phyloP scores from a whole-genome alignment of 2,329 filamentous ascomycete species.

The Aspergillus sp. region DNA sequence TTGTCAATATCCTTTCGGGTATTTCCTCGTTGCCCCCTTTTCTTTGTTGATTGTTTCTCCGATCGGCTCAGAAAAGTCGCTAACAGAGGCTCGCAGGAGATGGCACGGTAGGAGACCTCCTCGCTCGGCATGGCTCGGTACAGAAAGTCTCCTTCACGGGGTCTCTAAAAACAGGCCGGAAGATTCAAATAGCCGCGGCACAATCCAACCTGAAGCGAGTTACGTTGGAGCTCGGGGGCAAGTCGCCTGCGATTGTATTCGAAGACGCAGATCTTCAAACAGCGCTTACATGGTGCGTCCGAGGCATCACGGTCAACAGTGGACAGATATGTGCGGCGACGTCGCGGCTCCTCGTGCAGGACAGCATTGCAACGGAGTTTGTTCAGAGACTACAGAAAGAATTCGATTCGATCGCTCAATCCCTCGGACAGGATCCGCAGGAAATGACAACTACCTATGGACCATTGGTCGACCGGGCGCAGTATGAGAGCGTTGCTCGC shows the following conservation, averaged over 20 bases:
- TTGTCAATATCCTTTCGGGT: slow-evolving; percentile 34
- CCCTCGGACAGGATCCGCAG: slow-evolving; percentile 4
- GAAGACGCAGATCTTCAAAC: slow-evolving; percentile 25
- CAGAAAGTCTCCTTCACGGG: slow-evolving; percentile 32
- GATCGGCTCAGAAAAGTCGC: no score
- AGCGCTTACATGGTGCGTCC: slow-evolving; percentile 8
- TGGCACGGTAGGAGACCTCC: slow-evolving; percentile 26
- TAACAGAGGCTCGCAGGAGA: slow-evolving; percentile 8
- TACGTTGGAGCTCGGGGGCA: slow-evolving; percentile 25
- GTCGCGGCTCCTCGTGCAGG: slow-evolving; percentile 17
- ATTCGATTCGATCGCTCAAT: not conserved
- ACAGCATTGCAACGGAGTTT: slow-evolving; percentile 12
- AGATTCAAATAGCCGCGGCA: slow-evolving; percentile 38
- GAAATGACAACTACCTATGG: not conserved
- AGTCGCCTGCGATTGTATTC: slow-evolving; percentile 23
- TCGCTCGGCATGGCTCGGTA: slow-evolving; percentile 33
- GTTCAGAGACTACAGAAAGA: no score
- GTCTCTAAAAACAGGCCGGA: slow-evolving; percentile 17
- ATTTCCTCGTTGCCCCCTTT: no score
- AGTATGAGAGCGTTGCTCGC: not conserved
- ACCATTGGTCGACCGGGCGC: not conserved
- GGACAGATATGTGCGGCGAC: slow-evolving; percentile 19
- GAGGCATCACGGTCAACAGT: slow-evolving; percentile 11
- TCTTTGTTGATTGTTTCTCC: no score
- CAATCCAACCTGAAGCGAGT: slow-evolving; percentile 25